phyloP scores from a whole-genome alignment of 305 asterid genomes.

The Solanum aculeatissimum region DNA sequence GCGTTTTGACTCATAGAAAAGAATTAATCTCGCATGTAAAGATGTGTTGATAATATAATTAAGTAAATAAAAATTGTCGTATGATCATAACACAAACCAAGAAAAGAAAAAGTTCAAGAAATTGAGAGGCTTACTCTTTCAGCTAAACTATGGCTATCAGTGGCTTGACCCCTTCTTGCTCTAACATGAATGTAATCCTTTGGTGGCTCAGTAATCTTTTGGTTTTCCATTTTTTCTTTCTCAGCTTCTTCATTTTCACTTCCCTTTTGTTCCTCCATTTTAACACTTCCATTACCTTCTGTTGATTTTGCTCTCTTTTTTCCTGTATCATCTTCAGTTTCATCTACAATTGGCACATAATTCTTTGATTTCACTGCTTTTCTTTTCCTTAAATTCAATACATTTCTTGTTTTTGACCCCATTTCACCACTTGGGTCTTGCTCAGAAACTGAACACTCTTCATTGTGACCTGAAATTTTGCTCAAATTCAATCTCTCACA shows the following conservation, averaged over 20 bases:
- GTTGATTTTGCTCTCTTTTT: conserved; percentile 33
- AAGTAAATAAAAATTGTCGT: neutral
- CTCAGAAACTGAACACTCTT: conserved; percentile 73
- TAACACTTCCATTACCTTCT: conserved; percentile 10
- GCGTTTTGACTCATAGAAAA: neutral
- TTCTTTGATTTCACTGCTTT: conserved; percentile 41
- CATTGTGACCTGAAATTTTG: conserved; percentile 15
- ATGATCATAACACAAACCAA: neutral
- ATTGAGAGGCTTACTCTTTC: conserved; percentile 44
- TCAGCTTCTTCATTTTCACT: neutral
- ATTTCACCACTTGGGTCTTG: conserved; percentile 34
- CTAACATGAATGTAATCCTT: conserved; percentile 93
- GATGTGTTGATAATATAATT: neutral
- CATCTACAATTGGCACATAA: neutral
- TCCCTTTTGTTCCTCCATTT: neutral
- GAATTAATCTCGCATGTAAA: neutral
- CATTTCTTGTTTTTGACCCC: conserved; percentile 28
- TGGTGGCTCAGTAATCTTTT: conserved; percentile 52
- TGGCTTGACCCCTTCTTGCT: conserved; percentile 94
- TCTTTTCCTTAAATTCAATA: conserved; percentile 48
- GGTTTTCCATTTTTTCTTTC: conserved; percentile 15
- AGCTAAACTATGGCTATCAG: conserved; percentile 92
- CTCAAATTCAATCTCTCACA: conserved; percentile 12
- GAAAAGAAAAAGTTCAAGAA: neutral
- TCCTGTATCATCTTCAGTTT: conserved; percentile 16